Conservation (phyloP, 2,329 filamentous ascomycete genomes). For the Alternaria burnsii region DNA sequence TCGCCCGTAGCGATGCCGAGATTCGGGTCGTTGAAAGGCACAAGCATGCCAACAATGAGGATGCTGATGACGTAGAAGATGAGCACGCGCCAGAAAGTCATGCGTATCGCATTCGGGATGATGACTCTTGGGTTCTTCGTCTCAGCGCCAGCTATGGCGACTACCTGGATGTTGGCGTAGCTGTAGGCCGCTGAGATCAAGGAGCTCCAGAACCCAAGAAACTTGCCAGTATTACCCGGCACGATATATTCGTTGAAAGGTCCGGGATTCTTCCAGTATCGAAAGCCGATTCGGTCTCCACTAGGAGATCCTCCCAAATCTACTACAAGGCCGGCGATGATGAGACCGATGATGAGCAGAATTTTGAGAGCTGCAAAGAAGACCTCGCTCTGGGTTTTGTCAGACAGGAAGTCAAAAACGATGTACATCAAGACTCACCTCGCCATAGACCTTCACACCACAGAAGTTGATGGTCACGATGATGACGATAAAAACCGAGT, state of each 20-base stretch:
- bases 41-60: conserved; percentile 65
- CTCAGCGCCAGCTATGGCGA: conserved; percentile 43
- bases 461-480: conserved; percentile 19
- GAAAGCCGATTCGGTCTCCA: conserved; percentile 61
- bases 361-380: conserved; percentile 59
- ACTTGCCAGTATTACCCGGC: conserved; percentile 64
- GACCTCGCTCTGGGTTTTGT: conserved; percentile 54
- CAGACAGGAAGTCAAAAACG: not conserved
- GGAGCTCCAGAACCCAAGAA: conserved; percentile 65
- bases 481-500: conserved; percentile 19
- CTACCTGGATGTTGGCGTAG: conserved; percentile 38
- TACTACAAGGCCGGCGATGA: conserved; percentile 41
- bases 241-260: conserved; percentile 58
- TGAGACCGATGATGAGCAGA: conserved; percentile 38
- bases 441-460: conserved; percentile 26
- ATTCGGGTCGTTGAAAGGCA: conserved; percentile 61
- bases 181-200: conserved; percentile 60
- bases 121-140: conserved; percentile 41
- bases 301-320: conserved; percentile 40
- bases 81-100: conserved; percentile 62
- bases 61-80: conserved; percentile 62
- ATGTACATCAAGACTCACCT: not conserved
- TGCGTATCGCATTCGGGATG: conserved; percentile 62
- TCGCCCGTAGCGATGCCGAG: conserved; percentile 56
- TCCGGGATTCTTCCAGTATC: conserved; percentile 73